phyloP scores from a whole-genome alignment of 2,329 filamentous ascomycete species.

The Paracorniculantispora psalliotae region DNA sequence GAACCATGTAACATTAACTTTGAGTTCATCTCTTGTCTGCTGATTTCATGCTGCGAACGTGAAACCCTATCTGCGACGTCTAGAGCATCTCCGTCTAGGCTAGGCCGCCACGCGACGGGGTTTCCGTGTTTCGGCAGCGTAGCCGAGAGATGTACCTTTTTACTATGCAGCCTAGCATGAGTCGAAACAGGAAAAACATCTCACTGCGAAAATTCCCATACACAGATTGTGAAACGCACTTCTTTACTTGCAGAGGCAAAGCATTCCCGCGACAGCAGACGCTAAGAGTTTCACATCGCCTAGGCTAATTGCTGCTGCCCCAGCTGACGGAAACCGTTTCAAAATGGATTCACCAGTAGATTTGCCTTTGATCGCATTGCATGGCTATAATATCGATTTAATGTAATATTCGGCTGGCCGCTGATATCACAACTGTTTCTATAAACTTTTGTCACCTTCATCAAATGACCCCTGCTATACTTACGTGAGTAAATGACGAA shows the following conservation, averaged over 20 bases:
- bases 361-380: background rate
- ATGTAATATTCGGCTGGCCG: background rate
- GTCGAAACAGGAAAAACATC: no score
- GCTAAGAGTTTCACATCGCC: background rate
- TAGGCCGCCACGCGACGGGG: background rate
- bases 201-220: background rate
- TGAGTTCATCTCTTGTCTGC: background rate
- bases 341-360: background rate
- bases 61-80: conserved; percentile 11
- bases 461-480: background rate
- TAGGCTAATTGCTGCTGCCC: background rate
- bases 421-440: background rate
- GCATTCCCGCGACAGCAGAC: background rate
- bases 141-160: background rate
- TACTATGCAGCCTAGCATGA: no score
- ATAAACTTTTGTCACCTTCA: background rate
- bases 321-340: conserved; percentile 1
- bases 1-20: background rate
- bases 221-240: background rate
- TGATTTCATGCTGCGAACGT: background rate
- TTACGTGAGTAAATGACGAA: background rate
- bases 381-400: background rate
- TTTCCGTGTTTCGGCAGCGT: background rate
- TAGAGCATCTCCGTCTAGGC: background rate
- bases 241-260: background rate